A percentile compares a stretch with the other conserved stretches of the same genome.
These are phyloP conservation scores for Amaranthus palmeri DNA, from an alignment of 148 eudicot genomes.

Conservation along the genomic window DNA sequence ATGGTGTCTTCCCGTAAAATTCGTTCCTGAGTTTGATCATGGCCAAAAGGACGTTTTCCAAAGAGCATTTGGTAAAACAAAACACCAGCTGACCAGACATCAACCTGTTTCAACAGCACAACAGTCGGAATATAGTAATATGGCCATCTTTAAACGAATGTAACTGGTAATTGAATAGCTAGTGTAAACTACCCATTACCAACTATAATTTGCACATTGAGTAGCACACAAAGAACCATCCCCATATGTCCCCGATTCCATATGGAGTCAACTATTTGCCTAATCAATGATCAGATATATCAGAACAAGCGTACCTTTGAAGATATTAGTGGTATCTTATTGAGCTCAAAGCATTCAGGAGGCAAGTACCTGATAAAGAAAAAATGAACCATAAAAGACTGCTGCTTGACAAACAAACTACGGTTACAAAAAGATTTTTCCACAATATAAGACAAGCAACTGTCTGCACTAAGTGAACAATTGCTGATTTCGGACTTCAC, in stretches of 20 bases:
- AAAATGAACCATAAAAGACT: neutral
- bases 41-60: conserved; percentile 98
- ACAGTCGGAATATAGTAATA: conserved; percentile 4
- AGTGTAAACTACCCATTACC: conserved; percentile 3
- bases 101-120: conserved; percentile 53
- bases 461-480: neutral
- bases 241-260: neutral
- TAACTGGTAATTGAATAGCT: conserved; percentile 4
- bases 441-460: neutral
- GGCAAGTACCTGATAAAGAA: conserved; percentile 77
- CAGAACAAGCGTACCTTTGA: conserved; percentile 58
- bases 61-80: conserved; percentile 96
- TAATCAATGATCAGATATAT: neutral
- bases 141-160: conserved; percentile 1
- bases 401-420: neutral
- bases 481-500: neutral
- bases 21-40: conserved; percentile 90
- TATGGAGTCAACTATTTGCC: neutral
- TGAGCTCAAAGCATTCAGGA: conserved; percentile 98
- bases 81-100: conserved; percentile 98
- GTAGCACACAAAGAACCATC: conserved; percentile 9
- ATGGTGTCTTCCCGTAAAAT: conserved; percentile 97
- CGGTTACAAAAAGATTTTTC: neutral
- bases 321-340: conserved; percentile 86
- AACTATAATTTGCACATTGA: neutral